These are phyloP conservation scores for Piper betle DNA, from an alignment of 164 flowering plant genomes.

Conservation along the genomic window DNA sequence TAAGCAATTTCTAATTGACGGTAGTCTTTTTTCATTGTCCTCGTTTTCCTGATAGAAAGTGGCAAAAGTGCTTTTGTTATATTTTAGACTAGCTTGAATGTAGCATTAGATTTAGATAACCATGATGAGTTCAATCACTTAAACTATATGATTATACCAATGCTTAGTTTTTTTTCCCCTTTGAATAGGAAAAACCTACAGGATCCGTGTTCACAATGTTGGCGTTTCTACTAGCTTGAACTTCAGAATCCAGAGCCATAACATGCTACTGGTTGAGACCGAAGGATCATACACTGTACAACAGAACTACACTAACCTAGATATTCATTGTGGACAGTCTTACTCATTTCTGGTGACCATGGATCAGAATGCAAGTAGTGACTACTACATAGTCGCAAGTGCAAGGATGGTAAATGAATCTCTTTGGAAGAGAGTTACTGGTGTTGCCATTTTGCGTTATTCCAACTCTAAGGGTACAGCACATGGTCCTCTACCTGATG, in stretches of 20 bases:
- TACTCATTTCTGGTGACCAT: constrained; percentile 58
- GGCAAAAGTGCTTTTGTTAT: too few species aligned
- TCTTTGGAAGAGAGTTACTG: constrained; percentile 53
- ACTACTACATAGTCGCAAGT: constrained; percentile 75
- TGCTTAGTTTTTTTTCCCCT: too few species aligned
- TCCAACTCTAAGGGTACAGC: constrained; percentile 58
- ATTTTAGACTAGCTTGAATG: too few species aligned
- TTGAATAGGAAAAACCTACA: constrained; percentile 53
- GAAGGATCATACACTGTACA: constrained; percentile 59
- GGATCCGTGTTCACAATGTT: constrained; percentile 57
- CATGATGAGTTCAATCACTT: too few species aligned
- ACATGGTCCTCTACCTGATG: constrained; percentile 56
- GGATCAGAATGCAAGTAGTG: constrained; percentile 69
- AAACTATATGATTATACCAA: too few species aligned
- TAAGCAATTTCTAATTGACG: too few species aligned
- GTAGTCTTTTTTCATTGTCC: too few species aligned
- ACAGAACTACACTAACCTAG: constrained; percentile 39
- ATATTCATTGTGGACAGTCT: constrained; percentile 76
- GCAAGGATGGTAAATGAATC: constrained; percentile 64
- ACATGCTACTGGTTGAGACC: constrained; percentile 48
- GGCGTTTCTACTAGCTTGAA: constrained; percentile 57
- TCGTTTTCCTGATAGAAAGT: too few species aligned
- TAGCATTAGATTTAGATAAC: too few species aligned
- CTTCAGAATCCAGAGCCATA: constrained; percentile 64
- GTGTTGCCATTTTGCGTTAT: constrained; percentile 69